Percentiles rank a stretch among this genome's conserved stretches.
phyloP scores from a whole-genome alignment of 306 rosid species.

The Amphicarpaea edgeworthii region DNA sequence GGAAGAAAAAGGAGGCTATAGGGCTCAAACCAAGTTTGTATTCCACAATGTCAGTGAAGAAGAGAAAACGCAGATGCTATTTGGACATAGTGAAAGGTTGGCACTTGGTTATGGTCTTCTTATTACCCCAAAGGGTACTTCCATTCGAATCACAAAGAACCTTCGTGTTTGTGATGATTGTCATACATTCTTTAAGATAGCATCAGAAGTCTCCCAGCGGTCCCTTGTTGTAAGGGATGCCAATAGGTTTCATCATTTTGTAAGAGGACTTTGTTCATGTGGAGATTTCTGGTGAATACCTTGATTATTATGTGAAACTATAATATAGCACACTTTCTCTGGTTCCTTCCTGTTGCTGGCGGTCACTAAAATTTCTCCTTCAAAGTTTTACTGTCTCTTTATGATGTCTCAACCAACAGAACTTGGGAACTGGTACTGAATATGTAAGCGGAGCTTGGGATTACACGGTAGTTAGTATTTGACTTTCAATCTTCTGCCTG shows the following conservation, averaged over 20 bases:
- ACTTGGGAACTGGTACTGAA: not conserved
- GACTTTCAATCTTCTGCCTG: too few species aligned
- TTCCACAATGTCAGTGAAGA: conserved; percentile 72
- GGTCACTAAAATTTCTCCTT: not conserved
- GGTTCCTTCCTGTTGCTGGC: not conserved
- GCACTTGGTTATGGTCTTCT: conserved; percentile 76
- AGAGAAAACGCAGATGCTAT: conserved; percentile 64
- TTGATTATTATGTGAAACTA: not conserved
- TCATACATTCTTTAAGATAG: conserved; percentile 72
- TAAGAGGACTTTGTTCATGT: conserved; percentile 73
- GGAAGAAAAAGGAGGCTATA: conserved; percentile 64
- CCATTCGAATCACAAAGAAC: conserved; percentile 68
- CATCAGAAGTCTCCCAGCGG: conserved; percentile 60
- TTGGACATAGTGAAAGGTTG: conserved; percentile 81
- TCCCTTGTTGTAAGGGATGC: conserved; percentile 76
- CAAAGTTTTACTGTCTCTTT: not conserved
- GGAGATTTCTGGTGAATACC: conserved; percentile 74
- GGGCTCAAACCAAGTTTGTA: conserved; percentile 67
- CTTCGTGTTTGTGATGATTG: conserved; percentile 79
- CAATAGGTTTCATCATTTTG: conserved; percentile 78
- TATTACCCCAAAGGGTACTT: conserved; percentile 53
- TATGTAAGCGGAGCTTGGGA: too few species aligned
- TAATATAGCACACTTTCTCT: conserved; percentile 10
- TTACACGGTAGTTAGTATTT: too few species aligned
- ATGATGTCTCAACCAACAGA: not conserved